A percentile compares a stretch with the other conserved stretches of the same genome.
Conservation (phyloP, 2,329 filamentous ascomycete species). For the Microcyclosporella mali region DNA sequence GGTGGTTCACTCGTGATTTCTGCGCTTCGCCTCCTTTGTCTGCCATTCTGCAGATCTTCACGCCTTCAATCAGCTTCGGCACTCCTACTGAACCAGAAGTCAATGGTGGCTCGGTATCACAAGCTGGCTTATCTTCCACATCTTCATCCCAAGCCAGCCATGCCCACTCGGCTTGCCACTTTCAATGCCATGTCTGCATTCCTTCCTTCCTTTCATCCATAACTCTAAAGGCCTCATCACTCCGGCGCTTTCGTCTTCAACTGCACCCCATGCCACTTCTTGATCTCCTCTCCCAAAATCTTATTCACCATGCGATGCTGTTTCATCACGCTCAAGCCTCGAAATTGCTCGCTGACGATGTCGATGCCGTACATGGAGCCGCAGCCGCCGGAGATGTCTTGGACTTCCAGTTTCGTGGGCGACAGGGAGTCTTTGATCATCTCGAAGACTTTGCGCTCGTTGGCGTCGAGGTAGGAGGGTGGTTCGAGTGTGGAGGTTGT, state of each 20-base stretch:
- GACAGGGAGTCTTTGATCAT: slow-evolving; percentile 39
- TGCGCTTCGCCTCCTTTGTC: not conserved
- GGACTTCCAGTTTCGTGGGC: slow-evolving; percentile 49
- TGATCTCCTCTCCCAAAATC: slow-evolving; percentile 67
- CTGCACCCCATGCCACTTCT: slow-evolving; percentile 77
- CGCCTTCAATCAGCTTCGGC: too few relatives aligned
- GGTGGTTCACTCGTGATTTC: not conserved
- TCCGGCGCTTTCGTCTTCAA: slow-evolving; percentile 59
- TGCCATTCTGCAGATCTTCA: too few relatives aligned
- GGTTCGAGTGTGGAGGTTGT: slow-evolving; percentile 27
- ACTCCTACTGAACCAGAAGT: too few relatives aligned
- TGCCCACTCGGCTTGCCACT: too few relatives aligned
- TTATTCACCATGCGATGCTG: slow-evolving; percentile 77
- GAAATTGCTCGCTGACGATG: slow-evolving; percentile 65
- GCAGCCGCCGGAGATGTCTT: slow-evolving; percentile 77
- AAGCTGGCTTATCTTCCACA: too few relatives aligned
- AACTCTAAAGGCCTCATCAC: slow-evolving; percentile 5
- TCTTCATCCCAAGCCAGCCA: too few relatives aligned
- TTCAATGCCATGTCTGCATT: too few relatives aligned
- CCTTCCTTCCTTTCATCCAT: not conserved
- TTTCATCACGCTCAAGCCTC: slow-evolving; percentile 65
- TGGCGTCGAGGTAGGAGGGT: slow-evolving; percentile 43
- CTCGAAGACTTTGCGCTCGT: slow-evolving; percentile 44
- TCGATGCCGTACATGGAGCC: slow-evolving; percentile 84
- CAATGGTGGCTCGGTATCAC: too few relatives aligned